Evolutionary conservation across 164 flowering plant species (phyloP).

Genomic region (Annona squamosa): DNA sequence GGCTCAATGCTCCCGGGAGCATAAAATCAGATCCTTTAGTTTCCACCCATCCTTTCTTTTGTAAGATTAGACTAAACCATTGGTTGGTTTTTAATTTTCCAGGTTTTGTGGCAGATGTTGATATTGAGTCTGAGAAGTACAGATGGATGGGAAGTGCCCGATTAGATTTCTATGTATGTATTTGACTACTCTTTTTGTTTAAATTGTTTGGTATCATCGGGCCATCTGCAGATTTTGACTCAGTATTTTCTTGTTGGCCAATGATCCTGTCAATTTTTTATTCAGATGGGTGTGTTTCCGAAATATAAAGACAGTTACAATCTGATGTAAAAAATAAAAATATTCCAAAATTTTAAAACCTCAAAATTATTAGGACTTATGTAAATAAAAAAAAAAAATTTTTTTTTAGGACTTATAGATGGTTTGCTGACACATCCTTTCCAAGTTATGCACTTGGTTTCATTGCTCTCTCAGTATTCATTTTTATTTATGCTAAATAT

Average conservation of each 20-base stretch:
- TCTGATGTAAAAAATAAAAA: too few relatives aligned
- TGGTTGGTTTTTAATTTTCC: constrained; percentile 12
- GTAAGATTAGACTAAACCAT: not conserved
- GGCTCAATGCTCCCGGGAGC: not conserved
- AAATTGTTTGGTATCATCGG: not conserved
- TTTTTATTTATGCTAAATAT: too few relatives aligned
- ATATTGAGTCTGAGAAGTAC: constrained; percentile 94
- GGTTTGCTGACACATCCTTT: too few relatives aligned
- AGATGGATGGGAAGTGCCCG: constrained; percentile 99
- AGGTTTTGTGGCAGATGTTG: constrained; percentile 96
- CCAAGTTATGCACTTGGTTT: too few relatives aligned
- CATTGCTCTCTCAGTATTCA: too few relatives aligned
- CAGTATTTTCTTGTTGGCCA: not conserved
- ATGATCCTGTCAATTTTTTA: not conserved
- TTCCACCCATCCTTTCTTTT: too few relatives aligned
- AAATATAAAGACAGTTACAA: too few relatives aligned
- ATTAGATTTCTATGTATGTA: constrained; percentile 81
- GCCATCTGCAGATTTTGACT: not conserved
- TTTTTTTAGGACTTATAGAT: too few relatives aligned
- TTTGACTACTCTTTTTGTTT: not conserved
- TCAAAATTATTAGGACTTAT: too few relatives aligned
- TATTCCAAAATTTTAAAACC: too few relatives aligned
- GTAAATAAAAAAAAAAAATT: too few relatives aligned
- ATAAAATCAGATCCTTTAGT: too few relatives aligned
- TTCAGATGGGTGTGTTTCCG: not conserved